Base-by-base conservation (phyloP, 1,139 yeast genomes). In the Oligophagozyma castellii region DNA sequence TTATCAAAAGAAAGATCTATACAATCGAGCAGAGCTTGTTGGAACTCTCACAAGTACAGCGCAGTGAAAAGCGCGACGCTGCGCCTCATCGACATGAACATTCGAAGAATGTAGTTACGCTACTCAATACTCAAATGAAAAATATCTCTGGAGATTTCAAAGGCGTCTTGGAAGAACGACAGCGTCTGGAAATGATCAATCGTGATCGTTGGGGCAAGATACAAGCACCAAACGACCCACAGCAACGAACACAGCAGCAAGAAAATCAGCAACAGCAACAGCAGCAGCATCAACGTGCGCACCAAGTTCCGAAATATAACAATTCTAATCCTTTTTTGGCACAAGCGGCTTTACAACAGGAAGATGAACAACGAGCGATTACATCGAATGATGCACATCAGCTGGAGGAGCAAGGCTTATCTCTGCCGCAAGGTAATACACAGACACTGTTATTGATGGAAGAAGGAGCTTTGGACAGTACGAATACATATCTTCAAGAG, bases 71-170 rank as follows among this genome's bases (percentile, higher is more conserved):
- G 38, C 67, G 59, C 43, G 61, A 64, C 29, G 65, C 62, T 35
- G 70, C 61, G 29, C 45, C 42, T 29, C 38, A 38, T 39, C 35
- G 37, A 27, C 15, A 30, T 15, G 45, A 43, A 26, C 86, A 81
- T 52, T 74, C 84, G 22, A 80, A 76, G 46, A 89, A 86, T 51
- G 95, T 89, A 33, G 78, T 89, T 36, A 84, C 75, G 30, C 57
- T 89, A 39, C 62, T 89, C 35, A 92, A 84, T 48, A 83, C 92
- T 13, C 80, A 81, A 54, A 78, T 92, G 63, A 79, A 84, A 43
- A 83, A 86, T 47, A 81, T 89, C 29, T 79, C 94, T 37, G 93
- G 94, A 18, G 92, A 81, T 47, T 89, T 92, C 56, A 80, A 84
- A 40, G 73, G 65, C 35, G 96, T 89, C 12, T 63, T 89, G 39